Conservation (phyloP, 495 filamentous ascomycete genomes). For the Xylaria nigripes region DNA sequence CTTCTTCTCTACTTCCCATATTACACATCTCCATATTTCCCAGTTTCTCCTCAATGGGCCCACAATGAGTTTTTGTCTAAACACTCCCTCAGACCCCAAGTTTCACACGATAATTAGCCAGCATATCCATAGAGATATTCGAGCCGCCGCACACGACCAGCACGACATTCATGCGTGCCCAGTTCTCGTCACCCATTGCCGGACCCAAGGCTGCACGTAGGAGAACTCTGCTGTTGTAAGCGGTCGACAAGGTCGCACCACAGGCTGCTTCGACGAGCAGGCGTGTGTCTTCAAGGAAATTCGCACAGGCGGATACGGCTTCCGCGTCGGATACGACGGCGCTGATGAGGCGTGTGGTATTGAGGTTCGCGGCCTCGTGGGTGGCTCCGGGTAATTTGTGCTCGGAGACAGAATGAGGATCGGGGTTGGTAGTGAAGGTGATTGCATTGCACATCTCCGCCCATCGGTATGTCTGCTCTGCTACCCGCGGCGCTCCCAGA, state of each 20-base stretch:
- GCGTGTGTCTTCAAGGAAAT: slow-evolving; percentile 74
- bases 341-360: slow-evolving; percentile 43
- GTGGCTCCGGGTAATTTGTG: slow-evolving; percentile 23
- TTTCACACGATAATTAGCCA: slow-evolving; percentile 53
- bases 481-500: slow-evolving; percentile 69
- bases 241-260: slow-evolving; percentile 64
- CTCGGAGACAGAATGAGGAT: background rate
- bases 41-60: too few relatives aligned
- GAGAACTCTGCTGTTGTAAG: slow-evolving; percentile 48
- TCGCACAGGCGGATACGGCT: slow-evolving; percentile 65
- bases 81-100: slow-evolving; percentile 30
- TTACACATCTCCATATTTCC: too few relatives aligned
- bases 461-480: slow-evolving; percentile 61
- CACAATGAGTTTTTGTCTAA: background rate
- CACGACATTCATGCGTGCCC: slow-evolving; percentile 61
- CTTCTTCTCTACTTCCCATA: background rate
- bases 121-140: slow-evolving; percentile 59
- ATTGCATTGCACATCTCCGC: slow-evolving; percentile 18
- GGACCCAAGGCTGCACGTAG: slow-evolving; percentile 55
- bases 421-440: background rate
- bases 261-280: slow-evolving; percentile 76
- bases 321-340: slow-evolving; percentile 69
- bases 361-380: background rate
- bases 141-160: slow-evolving; percentile 82
- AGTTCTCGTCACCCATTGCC: slow-evolving; percentile 43